Evolutionary conservation across 2,329 filamentous ascomycete species (phyloP).

Genomic region (Cryoendolithus antarcticus): DNA sequence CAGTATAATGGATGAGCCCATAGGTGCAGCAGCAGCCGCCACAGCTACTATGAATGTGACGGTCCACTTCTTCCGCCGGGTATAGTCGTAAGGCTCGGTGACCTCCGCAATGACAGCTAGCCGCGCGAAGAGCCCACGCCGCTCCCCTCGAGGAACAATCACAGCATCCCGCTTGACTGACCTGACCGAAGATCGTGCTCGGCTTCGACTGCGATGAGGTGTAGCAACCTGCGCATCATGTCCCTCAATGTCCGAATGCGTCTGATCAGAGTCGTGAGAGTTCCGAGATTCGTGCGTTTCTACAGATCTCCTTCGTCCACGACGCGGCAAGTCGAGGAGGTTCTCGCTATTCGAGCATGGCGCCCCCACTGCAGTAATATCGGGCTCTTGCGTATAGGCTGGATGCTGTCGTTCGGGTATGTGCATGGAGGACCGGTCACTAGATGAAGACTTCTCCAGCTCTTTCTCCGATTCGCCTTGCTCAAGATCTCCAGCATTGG

Average conservation of each 20-base stretch:
- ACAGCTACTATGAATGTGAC: slow-evolving; percentile 68
- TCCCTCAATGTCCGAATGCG: slow-evolving; percentile 11
- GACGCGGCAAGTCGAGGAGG: background rate
- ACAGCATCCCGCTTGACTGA: slow-evolving; percentile 20
- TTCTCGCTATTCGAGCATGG: background rate
- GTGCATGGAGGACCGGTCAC: too few species aligned
- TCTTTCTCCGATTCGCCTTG: too few species aligned
- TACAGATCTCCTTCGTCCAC: slow-evolving; percentile 1
- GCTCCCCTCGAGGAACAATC: slow-evolving; percentile 39
- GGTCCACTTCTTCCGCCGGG: slow-evolving; percentile 65
- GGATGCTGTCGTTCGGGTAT: too few species aligned
- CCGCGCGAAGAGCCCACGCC: slow-evolving; percentile 60
- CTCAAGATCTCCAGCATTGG: too few species aligned
- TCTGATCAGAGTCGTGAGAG: slow-evolving; percentile 12
- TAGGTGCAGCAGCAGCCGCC: slow-evolving; percentile 64
- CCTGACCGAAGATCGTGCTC: slow-evolving; percentile 14
- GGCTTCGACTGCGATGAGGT: slow-evolving; percentile 13
- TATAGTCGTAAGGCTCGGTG: slow-evolving; percentile 61
- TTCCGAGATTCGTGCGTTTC: slow-evolving; percentile 3
- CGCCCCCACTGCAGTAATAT: background rate
- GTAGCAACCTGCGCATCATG: slow-evolving; percentile 18
- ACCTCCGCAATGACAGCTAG: slow-evolving; percentile 69
- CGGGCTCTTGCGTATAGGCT: background rate
- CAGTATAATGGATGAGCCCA: slow-evolving; percentile 75
- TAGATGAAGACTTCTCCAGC: too few species aligned